phyloP scores from a whole-genome alignment of 768 basidiomycete species.

The Hebeloma cylindrosporum region DNA sequence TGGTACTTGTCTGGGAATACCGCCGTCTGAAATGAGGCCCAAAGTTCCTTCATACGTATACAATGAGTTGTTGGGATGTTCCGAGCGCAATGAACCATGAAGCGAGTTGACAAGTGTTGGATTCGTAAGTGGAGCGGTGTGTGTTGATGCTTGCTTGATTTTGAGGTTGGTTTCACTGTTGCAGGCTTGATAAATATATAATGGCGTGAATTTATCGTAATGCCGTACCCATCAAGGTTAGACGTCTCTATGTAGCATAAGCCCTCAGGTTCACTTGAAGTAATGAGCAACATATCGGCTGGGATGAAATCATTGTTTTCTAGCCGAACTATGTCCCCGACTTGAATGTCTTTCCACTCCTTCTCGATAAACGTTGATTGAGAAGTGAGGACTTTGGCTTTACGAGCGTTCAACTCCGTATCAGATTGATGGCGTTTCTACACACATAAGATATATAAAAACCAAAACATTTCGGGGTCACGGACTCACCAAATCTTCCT shows the following conservation, averaged over 20 bases:
- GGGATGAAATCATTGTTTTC: conserved; percentile 95
- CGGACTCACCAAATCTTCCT: conserved; percentile 80
- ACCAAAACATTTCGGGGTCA: not conserved
- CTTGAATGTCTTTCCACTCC: conserved; percentile 87
- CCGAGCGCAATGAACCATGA: conserved; percentile 84
- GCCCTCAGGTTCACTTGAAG: conserved; percentile 94
- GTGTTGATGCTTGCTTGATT: conserved; percentile 92
- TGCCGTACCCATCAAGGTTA: conserved; percentile 88
- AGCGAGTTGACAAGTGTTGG: conserved; percentile 73
- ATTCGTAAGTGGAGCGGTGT: conserved; percentile 75
- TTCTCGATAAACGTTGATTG: conserved; percentile 65
- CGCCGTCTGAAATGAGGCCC: conserved; percentile 56
- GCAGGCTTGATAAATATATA: not conserved
- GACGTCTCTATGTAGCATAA: conserved; percentile 97
- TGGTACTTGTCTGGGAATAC: conserved; percentile 78
- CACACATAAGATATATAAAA: conserved; percentile 1
- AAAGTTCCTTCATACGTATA: conserved; percentile 93
- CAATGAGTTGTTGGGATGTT: conserved; percentile 96
- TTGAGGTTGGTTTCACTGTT: conserved; percentile 94
- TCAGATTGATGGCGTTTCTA: conserved; percentile 98
- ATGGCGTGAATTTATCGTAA: not conserved
- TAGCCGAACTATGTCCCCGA: conserved; percentile 90
- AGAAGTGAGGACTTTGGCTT: conserved; percentile 69
- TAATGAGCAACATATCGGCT: conserved; percentile 86
- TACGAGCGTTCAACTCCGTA: conserved; percentile 82